phyloP scores from a whole-genome alignment of 805 yeast species.

The Kuraishia ogatae region DNA sequence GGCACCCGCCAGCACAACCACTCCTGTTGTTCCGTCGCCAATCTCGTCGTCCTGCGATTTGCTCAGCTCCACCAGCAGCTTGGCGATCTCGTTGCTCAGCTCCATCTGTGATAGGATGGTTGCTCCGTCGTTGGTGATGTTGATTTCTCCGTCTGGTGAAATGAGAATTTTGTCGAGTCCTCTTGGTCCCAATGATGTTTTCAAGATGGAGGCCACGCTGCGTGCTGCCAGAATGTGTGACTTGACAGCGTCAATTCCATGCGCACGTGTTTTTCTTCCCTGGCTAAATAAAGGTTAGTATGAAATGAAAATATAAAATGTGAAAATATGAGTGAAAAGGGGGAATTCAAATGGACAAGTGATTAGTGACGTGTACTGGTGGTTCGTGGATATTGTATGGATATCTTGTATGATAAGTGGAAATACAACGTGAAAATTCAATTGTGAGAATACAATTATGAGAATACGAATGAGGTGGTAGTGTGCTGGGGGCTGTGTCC shows the following conservation, averaged over 20 bases:
- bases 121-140: constrained; percentile 98
- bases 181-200: constrained; percentile 93
- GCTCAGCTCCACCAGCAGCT: constrained; percentile 85
- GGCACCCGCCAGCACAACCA: constrained; percentile 93
- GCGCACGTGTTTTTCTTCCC: constrained; percentile 43
- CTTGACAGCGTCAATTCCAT: constrained; percentile 74
- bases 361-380: too few relatives aligned
- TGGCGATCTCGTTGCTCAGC: constrained; percentile 91
- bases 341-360: too few relatives aligned
- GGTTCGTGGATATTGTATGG: too few relatives aligned
- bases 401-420: too few relatives aligned
- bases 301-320: not conserved
- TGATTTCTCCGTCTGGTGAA: constrained; percentile 95
- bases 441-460: too few relatives aligned
- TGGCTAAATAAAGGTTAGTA: constrained; percentile 15
- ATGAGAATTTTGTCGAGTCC: constrained; percentile 96
- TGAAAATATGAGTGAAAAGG: too few relatives aligned
- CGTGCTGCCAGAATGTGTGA: constrained; percentile 93
- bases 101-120: constrained; percentile 95
- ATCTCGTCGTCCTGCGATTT: constrained; percentile 96
- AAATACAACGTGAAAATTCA: too few relatives aligned
- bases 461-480: too few relatives aligned
- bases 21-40: constrained; percentile 99
- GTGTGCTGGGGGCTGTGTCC: too few relatives aligned
- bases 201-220: constrained; percentile 86